Evolutionary conservation across 805 yeast species (phyloP).

Genomic region (Nakazawaea ernobii): DNA sequence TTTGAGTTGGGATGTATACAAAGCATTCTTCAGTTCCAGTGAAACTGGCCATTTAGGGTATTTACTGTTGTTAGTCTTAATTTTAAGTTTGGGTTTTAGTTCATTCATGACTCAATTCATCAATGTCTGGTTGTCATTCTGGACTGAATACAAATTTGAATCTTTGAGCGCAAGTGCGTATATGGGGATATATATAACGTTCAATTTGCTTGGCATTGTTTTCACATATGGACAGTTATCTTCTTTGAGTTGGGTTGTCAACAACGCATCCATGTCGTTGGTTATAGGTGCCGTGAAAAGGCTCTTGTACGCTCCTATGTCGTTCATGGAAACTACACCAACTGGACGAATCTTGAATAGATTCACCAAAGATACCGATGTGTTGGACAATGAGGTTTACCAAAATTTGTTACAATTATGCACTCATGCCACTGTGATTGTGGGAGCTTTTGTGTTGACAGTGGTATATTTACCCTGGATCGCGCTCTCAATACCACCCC

Average conservation of each 20-base stretch:
- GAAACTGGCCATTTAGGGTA: conserved; percentile 37
- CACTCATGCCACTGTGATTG: conserved; percentile 44
- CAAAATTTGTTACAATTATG: conserved; percentile 60
- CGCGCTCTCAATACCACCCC: conserved; percentile 56
- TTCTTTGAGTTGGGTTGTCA: conserved; percentile 41
- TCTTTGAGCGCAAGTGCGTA: conserved; percentile 46
- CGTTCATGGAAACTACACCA: conserved; percentile 79
- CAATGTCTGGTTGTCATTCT: conserved; percentile 77
- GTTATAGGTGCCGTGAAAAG: conserved; percentile 55
- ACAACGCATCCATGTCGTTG: conserved; percentile 47
- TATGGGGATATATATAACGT: conserved; percentile 67
- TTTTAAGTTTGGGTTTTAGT: conserved; percentile 20
- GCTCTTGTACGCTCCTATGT: conserved; percentile 73
- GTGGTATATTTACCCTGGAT: conserved; percentile 70
- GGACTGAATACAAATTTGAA: conserved; percentile 56
- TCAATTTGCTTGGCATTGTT: conserved; percentile 43
- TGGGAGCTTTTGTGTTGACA: conserved; percentile 60
- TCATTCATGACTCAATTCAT: conserved; percentile 51
- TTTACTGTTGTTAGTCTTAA: conserved; percentile 13
- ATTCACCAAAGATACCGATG: conserved; percentile 83
- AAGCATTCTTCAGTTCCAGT: conserved; percentile 39
- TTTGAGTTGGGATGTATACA: conserved; percentile 39
- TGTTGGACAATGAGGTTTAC: conserved; percentile 70
- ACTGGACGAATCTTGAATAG: conserved; percentile 80
- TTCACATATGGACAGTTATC: conserved; percentile 37